Conservation (phyloP, 176 grass and related monocot species). For the Tuctoria greenei region DNA sequence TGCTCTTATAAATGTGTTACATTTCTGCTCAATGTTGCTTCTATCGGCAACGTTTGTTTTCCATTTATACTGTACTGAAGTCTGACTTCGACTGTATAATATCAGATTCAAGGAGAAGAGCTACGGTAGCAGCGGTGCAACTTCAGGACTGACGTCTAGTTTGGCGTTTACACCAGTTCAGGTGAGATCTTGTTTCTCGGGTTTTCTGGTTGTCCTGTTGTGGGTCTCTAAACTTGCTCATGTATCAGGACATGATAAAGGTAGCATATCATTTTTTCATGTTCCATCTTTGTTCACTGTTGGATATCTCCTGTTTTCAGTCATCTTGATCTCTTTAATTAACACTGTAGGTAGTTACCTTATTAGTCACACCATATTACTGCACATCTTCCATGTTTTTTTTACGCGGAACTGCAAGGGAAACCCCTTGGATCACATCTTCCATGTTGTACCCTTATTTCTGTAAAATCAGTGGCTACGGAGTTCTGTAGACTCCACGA, state of each 20-base stretch:
- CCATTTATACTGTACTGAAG: not conserved
- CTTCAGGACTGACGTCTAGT: slow-evolving; percentile 84
- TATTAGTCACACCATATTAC: not conserved
- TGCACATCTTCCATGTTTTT: not conserved
- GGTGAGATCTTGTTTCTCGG: slow-evolving; percentile 40
- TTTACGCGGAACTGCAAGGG: no score
- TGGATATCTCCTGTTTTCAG: not conserved
- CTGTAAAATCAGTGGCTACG: not conserved
- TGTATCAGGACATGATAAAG: not conserved
- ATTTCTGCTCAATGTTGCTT: slow-evolving; percentile 12
- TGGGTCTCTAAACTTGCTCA: not conserved
- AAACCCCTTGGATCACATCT: no score
- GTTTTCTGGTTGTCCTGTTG: not conserved
- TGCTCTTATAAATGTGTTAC: not conserved
- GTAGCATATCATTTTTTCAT: not conserved
- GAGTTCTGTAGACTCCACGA: not conserved
- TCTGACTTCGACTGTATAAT: slow-evolving; percentile 20
- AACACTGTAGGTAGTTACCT: not conserved
- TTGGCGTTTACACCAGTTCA: slow-evolving; percentile 92
- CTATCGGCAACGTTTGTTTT: not conserved
- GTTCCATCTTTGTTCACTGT: not conserved
- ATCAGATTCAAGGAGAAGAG: slow-evolving; percentile 87
- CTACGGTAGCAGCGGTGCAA: slow-evolving; percentile 74
- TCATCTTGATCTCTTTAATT: not conserved
- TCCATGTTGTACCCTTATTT: not conserved